A percentile compares a stretch with the other conserved stretches of the same genome.
phyloP scores from a whole-genome alignment of 2,329 filamentous ascomycete species.

The Aspergillus sp. region DNA sequence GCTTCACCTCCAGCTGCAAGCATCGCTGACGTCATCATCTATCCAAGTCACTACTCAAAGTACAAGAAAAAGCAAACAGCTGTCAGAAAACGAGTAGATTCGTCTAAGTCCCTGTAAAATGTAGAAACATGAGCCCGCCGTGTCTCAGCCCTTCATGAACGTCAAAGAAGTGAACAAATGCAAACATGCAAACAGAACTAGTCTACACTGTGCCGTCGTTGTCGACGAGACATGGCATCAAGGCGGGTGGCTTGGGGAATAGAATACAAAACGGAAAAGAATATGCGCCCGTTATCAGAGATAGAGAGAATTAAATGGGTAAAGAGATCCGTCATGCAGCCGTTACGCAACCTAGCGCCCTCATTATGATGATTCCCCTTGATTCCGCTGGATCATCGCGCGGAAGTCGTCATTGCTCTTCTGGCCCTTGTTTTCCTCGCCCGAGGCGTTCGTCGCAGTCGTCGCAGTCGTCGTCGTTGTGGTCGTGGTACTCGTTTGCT shows the following conservation, averaged over 20 bases:
- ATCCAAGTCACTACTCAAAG: background rate
- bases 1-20: background rate
- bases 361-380: conserved; percentile 23
- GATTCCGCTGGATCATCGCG: conserved; percentile 50
- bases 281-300: conserved; percentile 15
- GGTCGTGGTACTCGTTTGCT: conserved; percentile 20
- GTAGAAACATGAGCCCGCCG: background rate
- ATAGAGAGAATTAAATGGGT: conserved; percentile 7
- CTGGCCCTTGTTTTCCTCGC: conserved; percentile 27
- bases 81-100: background rate
- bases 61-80: background rate
- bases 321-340: conserved; percentile 27
- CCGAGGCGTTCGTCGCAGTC: conserved; percentile 26
- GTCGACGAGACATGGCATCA: conserved; percentile 1
- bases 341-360: conserved; percentile 15
- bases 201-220: conserved; percentile 1
- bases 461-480: conserved; percentile 16
- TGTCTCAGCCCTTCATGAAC: background rate
- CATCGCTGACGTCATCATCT: background rate
- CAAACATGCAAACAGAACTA: background rate
- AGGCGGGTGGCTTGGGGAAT: background rate
- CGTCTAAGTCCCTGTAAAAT: conserved; percentile 1
- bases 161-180: background rate
- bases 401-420: conserved; percentile 62
- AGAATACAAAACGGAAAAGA: conserved; percentile 12